Evolutionary conservation across 768 basidiomycete species (phyloP).

Genomic region (Trametes cinnabarina): DNA sequence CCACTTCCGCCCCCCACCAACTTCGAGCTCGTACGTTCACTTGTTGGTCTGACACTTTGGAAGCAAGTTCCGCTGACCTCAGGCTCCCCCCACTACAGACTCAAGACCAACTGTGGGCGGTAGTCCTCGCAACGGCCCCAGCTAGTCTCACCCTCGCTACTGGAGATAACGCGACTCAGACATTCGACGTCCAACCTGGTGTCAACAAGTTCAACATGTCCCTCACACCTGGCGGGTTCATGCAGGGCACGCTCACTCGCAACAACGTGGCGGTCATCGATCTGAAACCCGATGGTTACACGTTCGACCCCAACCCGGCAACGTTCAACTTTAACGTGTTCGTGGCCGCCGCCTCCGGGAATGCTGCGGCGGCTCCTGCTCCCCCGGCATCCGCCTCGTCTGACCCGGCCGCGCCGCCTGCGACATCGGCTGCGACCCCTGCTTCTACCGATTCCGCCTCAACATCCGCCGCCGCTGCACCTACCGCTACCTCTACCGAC

Average conservation of each 20-base stretch:
- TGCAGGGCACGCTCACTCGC: conserved; percentile 54
- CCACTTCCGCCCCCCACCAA: conserved; percentile 45
- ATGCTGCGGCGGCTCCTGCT: background rate
- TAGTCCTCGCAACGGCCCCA: conserved; percentile 53
- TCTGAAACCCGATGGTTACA: conserved; percentile 45
- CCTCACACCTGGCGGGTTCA: conserved; percentile 48
- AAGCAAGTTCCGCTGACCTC: too few relatives aligned
- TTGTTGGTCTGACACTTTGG: too few relatives aligned
- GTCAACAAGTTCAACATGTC: conserved; percentile 61
- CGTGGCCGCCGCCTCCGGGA: conserved; percentile 34
- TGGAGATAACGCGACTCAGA: conserved; percentile 38
- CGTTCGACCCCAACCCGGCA: conserved; percentile 30
- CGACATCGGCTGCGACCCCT: background rate
- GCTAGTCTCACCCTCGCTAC: conserved; percentile 52
- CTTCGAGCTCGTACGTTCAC: conserved; percentile 47
- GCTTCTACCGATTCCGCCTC: background rate
- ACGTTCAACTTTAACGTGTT: conserved; percentile 65
- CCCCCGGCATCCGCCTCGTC: background rate
- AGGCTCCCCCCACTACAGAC: too few relatives aligned
- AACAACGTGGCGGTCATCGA: conserved; percentile 50
- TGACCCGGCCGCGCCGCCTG: too few relatives aligned
- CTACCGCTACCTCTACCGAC: background rate
- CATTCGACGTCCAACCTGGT: conserved; percentile 43
- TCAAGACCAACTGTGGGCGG: conserved; percentile 66
- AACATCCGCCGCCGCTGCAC: background rate